Conservation (phyloP, 495 filamentous ascomycete genomes). For the Hyaloscypha bicolor region DNA sequence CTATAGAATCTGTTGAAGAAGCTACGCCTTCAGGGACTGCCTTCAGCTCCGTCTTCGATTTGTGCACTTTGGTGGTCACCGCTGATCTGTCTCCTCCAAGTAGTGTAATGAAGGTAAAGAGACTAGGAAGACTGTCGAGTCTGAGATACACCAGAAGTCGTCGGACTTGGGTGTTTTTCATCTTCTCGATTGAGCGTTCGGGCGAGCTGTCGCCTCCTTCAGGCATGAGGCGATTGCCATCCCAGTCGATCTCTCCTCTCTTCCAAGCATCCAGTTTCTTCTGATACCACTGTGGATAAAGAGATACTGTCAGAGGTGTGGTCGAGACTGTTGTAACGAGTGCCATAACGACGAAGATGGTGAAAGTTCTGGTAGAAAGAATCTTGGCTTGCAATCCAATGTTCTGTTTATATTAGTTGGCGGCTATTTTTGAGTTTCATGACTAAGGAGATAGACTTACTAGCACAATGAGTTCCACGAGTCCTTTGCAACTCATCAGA, state of each 20-base stretch:
- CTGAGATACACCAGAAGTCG: conserved; percentile 65
- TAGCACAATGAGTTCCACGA: conserved; percentile 93
- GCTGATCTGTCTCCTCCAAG: conserved; percentile 57
- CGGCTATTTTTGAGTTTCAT: not conserved
- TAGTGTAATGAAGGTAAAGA: conserved; percentile 83
- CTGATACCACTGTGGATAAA: conserved; percentile 92
- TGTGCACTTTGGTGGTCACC: conserved; percentile 50
- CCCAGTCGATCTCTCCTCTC: conserved; percentile 92
- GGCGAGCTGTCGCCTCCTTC: conserved; percentile 41
- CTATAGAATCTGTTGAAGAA: conserved; percentile 30
- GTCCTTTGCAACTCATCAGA: conserved; percentile 96
- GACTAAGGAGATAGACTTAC: conserved; percentile 48
- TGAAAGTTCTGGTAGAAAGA: conserved; percentile 84
- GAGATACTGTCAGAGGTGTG: conserved; percentile 72
- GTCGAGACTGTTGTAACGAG: conserved; percentile 90
- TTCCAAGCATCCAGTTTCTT: conserved; percentile 90
- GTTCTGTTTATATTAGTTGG: conserved; percentile 57
- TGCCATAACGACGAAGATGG: conserved; percentile 98
- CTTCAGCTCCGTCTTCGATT: conserved; percentile 37
- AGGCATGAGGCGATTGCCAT: conserved; percentile 60
- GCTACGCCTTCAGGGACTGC: conserved; percentile 20
- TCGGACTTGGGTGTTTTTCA: conserved; percentile 47
- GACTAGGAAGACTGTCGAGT: conserved; percentile 84
- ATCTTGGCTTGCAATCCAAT: conserved; percentile 94
- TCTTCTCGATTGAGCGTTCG: conserved; percentile 43